phyloP scores from a whole-genome alignment of 495 filamentous ascomycete species.

The Neurospora cerealis region DNA sequence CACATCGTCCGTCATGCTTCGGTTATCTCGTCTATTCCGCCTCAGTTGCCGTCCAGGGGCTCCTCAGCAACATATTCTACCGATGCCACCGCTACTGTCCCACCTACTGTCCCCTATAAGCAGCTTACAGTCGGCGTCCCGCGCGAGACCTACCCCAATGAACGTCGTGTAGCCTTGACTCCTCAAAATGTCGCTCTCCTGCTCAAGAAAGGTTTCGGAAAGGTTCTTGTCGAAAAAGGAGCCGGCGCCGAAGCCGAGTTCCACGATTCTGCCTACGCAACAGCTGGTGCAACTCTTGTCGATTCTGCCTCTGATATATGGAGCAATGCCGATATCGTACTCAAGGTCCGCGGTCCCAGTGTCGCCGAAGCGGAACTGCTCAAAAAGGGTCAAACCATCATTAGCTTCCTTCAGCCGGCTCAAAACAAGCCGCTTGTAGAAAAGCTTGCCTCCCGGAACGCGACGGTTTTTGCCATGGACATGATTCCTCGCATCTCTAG shows the following conservation, averaged over 20 bases:
- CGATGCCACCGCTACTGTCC: constrained; percentile 26
- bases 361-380: constrained; percentile 51
- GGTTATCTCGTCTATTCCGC: constrained; percentile 16
- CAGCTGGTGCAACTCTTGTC: constrained; percentile 61
- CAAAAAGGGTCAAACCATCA: constrained; percentile 53
- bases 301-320: constrained; percentile 48
- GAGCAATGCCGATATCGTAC: constrained; percentile 59
- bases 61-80: constrained; percentile 19
- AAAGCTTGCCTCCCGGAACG: constrained; percentile 50
- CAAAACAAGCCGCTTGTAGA: constrained; percentile 64
- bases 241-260: constrained; percentile 68
- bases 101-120: constrained; percentile 52
- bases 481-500: constrained; percentile 74
- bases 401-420: constrained; percentile 65
- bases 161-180: constrained; percentile 70
- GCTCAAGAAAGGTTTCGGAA: constrained; percentile 67
- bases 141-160: constrained; percentile 57
- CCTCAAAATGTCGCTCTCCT: constrained; percentile 68
- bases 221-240: constrained; percentile 62
- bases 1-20: constrained; percentile 26
- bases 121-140: constrained; percentile 62
- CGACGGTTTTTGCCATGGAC: constrained; percentile 73
- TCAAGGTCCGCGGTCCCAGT: constrained; percentile 68
- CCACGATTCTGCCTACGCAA: constrained; percentile 57
- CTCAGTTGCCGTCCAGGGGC: background rate